phyloP scores from a whole-genome alignment of 345 rosid genomes.

The Carallia pectinifolia region DNA sequence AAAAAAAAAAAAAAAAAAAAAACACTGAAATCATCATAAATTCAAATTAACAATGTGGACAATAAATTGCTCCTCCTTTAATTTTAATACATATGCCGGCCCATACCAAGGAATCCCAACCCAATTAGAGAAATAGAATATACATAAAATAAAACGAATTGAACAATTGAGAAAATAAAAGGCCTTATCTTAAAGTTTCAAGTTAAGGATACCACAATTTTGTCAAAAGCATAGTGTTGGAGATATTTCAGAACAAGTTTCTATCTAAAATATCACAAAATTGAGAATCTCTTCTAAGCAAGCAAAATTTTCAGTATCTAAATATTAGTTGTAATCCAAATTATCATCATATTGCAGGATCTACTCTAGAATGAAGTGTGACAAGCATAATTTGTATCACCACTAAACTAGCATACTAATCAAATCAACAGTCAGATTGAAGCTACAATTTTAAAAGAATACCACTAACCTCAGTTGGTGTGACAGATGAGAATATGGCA shows the following conservation, averaged over 20 bases:
- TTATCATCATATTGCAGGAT: no score
- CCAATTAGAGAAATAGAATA: neutral
- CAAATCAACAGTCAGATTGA: neutral
- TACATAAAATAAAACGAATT: neutral
- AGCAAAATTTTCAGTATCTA: no score
- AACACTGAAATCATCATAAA: no score
- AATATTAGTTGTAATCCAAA: no score
- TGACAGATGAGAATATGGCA: slow-evolving; percentile 36
- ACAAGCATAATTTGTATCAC: no score
- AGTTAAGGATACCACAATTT: neutral
- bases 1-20: no score
- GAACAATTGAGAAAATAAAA: neutral
- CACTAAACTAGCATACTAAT: neutral
- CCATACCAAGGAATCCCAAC: neutral
- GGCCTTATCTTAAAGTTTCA: no score
- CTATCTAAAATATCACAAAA: no score
- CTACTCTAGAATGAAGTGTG: no score
- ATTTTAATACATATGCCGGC: neutral
- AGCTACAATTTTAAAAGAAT: slow-evolving; percentile 6
- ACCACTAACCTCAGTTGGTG: slow-evolving; percentile 61
- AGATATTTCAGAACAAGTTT: neutral
- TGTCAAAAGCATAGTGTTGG: neutral
- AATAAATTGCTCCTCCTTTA: no score
- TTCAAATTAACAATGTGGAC: no score
- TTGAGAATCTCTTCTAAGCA: no score